Percentiles rank a stretch among this genome's conserved stretches.
phyloP scores from a whole-genome alignment of 495 filamentous ascomycete genomes.

The Trichoderma asperelloides region DNA sequence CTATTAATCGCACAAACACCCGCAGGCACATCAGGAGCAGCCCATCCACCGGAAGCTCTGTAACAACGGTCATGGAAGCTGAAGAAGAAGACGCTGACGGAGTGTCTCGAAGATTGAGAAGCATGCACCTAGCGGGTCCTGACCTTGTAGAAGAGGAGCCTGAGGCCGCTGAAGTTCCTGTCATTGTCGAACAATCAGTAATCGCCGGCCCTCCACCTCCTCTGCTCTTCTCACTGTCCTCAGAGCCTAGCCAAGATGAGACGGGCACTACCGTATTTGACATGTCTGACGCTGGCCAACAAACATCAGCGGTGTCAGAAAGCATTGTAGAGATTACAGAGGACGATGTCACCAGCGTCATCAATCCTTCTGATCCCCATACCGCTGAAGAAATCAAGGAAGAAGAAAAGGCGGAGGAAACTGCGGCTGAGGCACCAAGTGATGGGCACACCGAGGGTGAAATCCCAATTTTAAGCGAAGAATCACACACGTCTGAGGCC shows the following conservation, averaged over 20 bases:
- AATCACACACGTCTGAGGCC: background rate
- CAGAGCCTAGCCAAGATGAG: background rate
- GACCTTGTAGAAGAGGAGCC: slow-evolving; percentile 30
- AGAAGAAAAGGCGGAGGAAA: background rate
- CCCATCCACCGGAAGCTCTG: slow-evolving; percentile 64
- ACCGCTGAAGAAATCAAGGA: background rate
- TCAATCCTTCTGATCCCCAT: background rate
- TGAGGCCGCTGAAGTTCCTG: slow-evolving; percentile 32
- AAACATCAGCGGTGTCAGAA: background rate
- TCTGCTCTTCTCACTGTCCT: slow-evolving; percentile 8
- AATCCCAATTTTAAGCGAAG: background rate
- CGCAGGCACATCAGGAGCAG: slow-evolving; percentile 62
- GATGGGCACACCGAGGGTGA: background rate
- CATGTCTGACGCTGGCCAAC: background rate
- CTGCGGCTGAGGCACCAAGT: background rate
- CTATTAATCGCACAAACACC: slow-evolving; percentile 49
- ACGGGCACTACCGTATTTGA: background rate
- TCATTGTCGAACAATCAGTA: slow-evolving; percentile 32
- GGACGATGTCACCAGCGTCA: background rate
- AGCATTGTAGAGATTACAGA: background rate
- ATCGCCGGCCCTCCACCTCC: slow-evolving; percentile 9
- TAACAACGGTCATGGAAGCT: slow-evolving; percentile 62
- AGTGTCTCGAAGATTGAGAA: slow-evolving; percentile 28
- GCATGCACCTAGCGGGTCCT: slow-evolving; percentile 31
- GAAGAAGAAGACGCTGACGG: slow-evolving; percentile 52